Evolutionary conservation across 2,329 filamentous ascomycete species (phyloP).

Genomic region (Alternaria rosae): DNA sequence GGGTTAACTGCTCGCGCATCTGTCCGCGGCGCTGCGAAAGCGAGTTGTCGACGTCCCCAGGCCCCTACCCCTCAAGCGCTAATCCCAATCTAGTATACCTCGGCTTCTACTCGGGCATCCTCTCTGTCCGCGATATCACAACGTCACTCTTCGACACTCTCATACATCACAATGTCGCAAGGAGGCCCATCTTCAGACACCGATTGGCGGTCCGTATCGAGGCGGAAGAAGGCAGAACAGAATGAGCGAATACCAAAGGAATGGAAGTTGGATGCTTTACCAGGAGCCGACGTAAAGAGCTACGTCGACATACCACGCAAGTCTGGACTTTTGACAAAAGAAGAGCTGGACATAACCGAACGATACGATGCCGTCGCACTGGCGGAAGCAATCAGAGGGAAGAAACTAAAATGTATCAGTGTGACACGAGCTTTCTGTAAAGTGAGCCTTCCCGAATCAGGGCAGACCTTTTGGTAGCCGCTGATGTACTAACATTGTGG

Average conservation of each 20-base stretch:
- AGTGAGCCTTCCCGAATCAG: conserved; percentile 20
- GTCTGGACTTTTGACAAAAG: conserved; percentile 59
- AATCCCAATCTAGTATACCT: conserved; percentile 21
- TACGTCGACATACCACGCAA: conserved; percentile 58
- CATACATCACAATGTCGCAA: conserved; percentile 22
- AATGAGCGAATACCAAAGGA: conserved; percentile 51
- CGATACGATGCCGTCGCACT: conserved; percentile 57
- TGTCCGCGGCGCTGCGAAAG: not conserved
- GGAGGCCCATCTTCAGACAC: conserved; percentile 11
- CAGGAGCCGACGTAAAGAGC: conserved; percentile 33
- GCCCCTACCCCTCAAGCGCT: conserved; percentile 25
- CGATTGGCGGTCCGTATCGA: conserved; percentile 52
- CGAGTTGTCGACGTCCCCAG: not conserved
- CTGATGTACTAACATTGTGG: not conserved
- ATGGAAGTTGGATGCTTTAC: conserved; percentile 51
- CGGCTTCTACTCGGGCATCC: conserved; percentile 13
- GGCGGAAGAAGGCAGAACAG: conserved; percentile 54
- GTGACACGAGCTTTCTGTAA: conserved; percentile 56
- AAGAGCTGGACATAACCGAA: conserved; percentile 65
- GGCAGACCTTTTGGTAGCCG: not conserved
- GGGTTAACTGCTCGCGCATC: not conserved
- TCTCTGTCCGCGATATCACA: conserved; percentile 6
- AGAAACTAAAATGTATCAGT: conserved; percentile 47
- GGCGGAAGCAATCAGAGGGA: conserved; percentile 45
- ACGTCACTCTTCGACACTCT: not conserved